Evolutionary conservation across 73 alveolate species (phyloP).

Genomic region (Durusdinium trenchii): DNA sequence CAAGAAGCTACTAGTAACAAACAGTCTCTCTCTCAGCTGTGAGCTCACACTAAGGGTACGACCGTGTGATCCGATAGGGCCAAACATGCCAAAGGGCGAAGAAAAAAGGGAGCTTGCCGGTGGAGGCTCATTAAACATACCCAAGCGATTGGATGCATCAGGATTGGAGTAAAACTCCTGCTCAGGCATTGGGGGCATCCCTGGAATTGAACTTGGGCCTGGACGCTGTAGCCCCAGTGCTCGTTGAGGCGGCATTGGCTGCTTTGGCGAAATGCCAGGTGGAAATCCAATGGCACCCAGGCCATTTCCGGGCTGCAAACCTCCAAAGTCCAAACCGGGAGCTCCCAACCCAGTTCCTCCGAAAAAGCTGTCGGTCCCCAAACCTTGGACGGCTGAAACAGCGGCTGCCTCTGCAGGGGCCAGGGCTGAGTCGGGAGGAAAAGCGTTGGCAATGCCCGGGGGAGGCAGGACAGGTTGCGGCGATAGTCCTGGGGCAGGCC

Average conservation of each 20-base stretch:
- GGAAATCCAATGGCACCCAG: slow-evolving; percentile 90
- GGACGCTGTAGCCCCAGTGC: slow-evolving; percentile 51
- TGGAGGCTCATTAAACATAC: slow-evolving; percentile 73
- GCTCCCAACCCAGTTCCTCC: no score
- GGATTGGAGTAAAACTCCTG: slow-evolving; percentile 32
- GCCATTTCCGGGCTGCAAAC: slow-evolving; percentile 44
- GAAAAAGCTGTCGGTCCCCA: slow-evolving; percentile 88
- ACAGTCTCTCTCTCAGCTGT: neutral
- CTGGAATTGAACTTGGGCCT: neutral
- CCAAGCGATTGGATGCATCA: slow-evolving; percentile 61
- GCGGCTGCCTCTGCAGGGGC: slow-evolving; percentile 95
- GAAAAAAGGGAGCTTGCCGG: slow-evolving; percentile 84
- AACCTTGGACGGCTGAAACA: slow-evolving; percentile 79
- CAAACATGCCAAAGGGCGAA: slow-evolving; percentile 94
- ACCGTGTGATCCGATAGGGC: slow-evolving; percentile 91
- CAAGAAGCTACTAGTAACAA: no score
- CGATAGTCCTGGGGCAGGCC: slow-evolving; percentile 93
- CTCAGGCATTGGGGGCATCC: slow-evolving; percentile 57
- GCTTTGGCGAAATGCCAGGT: slow-evolving; percentile 54
- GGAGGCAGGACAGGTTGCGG: slow-evolving; percentile 90
- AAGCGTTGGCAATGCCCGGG: slow-evolving; percentile 90
- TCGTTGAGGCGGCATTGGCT: slow-evolving; percentile 14
- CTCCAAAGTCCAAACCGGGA: slow-evolving; percentile 85
- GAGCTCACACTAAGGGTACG: neutral
- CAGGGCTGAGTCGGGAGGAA: slow-evolving; percentile 41